phyloP scores from a whole-genome alignment of 164 flowering plant species.

The Vitis vinifera region DNA sequence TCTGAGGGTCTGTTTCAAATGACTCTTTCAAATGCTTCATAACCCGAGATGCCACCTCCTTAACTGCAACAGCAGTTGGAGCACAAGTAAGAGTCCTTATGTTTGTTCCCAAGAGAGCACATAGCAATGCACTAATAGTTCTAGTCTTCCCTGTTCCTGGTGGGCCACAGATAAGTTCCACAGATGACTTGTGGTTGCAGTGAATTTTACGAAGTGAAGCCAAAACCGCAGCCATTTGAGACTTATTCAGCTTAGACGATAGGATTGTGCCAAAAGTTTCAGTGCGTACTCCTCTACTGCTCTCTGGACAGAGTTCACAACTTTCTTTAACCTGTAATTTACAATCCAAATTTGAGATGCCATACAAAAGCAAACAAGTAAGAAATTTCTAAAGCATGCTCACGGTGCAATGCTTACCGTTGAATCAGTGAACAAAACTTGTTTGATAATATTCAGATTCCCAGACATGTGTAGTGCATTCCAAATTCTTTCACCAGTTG shows the following conservation, averaged over 20 bases:
- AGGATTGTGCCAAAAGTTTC: background rate
- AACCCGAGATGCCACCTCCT: constrained; percentile 10
- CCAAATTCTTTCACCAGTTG: background rate
- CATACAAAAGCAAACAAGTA: background rate
- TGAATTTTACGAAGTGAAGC: background rate
- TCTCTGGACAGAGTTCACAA: background rate
- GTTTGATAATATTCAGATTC: background rate
- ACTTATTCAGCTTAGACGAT: background rate
- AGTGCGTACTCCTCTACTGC: no score
- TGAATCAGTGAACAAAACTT: background rate
- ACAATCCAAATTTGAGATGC: background rate
- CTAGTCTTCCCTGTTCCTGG: constrained; percentile 2
- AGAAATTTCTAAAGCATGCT: background rate
- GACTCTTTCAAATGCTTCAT: constrained; percentile 4
- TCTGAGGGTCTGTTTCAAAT: background rate
- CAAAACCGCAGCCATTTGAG: background rate
- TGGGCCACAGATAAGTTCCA: background rate
- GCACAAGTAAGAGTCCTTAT: constrained; percentile 18
- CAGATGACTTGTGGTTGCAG: background rate
- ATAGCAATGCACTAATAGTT: background rate
- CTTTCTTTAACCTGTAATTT: background rate
- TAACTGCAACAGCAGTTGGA: constrained; percentile 19
- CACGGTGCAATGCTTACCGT: background rate
- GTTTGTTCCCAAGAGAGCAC: background rate
- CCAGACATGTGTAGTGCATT: background rate